Base-by-base conservation (phyloP, 2,329 filamentous ascomycete genomes). In the Huntiella savannae region DNA sequence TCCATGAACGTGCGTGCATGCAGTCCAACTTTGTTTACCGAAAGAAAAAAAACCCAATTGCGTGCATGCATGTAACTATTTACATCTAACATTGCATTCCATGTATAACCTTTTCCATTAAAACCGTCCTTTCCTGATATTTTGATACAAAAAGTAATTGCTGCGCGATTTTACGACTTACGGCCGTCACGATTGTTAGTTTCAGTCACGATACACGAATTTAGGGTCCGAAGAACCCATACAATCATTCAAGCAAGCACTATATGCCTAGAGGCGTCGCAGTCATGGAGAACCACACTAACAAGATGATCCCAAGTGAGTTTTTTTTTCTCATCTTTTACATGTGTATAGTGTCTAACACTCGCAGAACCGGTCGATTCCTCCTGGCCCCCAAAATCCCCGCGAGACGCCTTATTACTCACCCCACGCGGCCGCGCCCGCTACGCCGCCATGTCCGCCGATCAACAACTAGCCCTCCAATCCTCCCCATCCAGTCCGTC, bases 351-450 rank as follows among this genome's bases (percentile, higher is more conserved):
- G 12, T 10, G 60, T 52, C 58, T 62, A 54, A 40, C 47, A 4
- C 40, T 43, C 16, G 33, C 7, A 43, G 40, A 43, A 33, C n/a
- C 40, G 13, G 42, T 36, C 40, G 58, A 65, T 50, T 67, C 70
- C 55, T 60, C 66, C 60, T 82, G 77, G 77, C 77, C 77, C 13
- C 77, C 77, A 16, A 66, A 71, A 58, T 80, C 76, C 47, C 77
- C 77, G 37, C 73, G 72, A 58, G 76, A 80, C 57, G 75, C 66
- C 44, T 66, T 80, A 15, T 57, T 77, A 34, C 69, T 71, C 58
- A 77, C 87, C 3, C 88, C 88, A 1, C 75, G 79, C 53, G 88
- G 86, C 45, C 79, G 86, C 55, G 76, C 79, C 58, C 79, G 77
- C 58, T 75, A 84, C 56, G 72, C 38, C 10, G 40, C 48, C 17